Evolutionary conservation across 208 protist species (phyloP), one percentile per base, ranked within the genome.

Genomic region (Leishmania tropica): DNA sequence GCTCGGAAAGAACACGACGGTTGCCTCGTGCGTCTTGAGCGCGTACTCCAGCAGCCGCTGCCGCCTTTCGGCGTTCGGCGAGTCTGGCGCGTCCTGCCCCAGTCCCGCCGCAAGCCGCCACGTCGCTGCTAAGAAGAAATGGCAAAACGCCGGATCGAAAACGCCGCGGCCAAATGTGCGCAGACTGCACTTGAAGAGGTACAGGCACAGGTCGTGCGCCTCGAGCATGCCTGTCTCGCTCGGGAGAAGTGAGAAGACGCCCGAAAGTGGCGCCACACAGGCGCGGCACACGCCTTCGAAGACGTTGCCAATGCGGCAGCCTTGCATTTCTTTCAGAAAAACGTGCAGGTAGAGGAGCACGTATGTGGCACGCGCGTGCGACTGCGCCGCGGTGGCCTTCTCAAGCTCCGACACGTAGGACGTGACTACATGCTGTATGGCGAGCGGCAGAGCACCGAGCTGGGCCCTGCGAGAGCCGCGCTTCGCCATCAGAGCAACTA

Each of bases 111-210:
- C 83, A 4, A 95, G 79, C n/a, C 80, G 54, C 92, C 91, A 96
- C 17, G 90, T 85, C 40, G 79, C 81, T 1, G 54, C 31, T 13
- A 96, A 77, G 5, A 96, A 79, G 76, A 92, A 96, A 0, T 56
- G 62, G 64, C 90, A 90, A 64, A 96, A 95, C n/a, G 45, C 60
- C 2, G 82, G 56, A 35, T 94, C 90, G 87, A 97, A 95, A 37
- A 91, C 83, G 40, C 87, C 93, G 60, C 80, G 83, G 40, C 94
- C 92, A 74, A 96, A 97, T 0, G 91, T 86, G 74, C 92, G 92
- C 53, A 94, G 75, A 28, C 88, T 84, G 79, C 92, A 95, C 85
- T 97, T 97, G 67, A 96, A 79, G 7, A 94, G 79, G 67, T 90
- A 93, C 54, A 97, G 74, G 62, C 83, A 89, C 35, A 89, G 76